phyloP scores from a whole-genome alignment of 1,284 basidiomycete species.

The Ustilago bromivora region DNA sequence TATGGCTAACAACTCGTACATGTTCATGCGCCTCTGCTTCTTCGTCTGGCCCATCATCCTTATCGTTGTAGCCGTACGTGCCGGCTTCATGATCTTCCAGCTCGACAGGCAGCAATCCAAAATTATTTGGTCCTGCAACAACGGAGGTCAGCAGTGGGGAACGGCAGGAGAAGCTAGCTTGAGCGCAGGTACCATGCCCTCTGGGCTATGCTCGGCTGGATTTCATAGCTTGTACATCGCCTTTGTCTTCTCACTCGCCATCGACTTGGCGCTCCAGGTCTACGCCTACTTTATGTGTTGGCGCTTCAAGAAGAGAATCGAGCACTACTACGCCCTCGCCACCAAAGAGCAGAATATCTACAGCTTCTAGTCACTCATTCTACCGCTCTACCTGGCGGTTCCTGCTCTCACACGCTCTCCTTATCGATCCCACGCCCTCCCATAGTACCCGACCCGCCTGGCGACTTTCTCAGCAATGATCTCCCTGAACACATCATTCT shows the following conservation, averaged over 20 bases:
- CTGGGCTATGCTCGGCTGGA: slow-evolving; percentile 76
- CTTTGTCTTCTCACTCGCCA: slow-evolving; percentile 77
- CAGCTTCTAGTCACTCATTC: slow-evolving; percentile 23
- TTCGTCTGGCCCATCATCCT: slow-evolving; percentile 81
- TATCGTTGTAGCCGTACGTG: slow-evolving; percentile 77
- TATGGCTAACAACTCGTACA: slow-evolving; percentile 79
- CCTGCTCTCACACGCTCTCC: too few relatives aligned
- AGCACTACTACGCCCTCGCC: slow-evolving; percentile 61
- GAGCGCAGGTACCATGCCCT: slow-evolving; percentile 73
- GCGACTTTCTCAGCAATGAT: too few relatives aligned
- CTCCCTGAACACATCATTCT: too few relatives aligned
- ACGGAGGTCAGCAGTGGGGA: slow-evolving; percentile 79
- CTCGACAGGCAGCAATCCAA: slow-evolving; percentile 62
- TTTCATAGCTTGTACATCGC: slow-evolving; percentile 77
- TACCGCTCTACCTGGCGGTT: too few relatives aligned
- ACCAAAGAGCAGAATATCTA: slow-evolving; percentile 51
- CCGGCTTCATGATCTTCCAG: slow-evolving; percentile 76
- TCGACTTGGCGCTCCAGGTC: slow-evolving; percentile 80
- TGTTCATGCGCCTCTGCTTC: slow-evolving; percentile 78
- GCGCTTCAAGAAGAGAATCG: slow-evolving; percentile 66
- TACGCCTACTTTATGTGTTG: slow-evolving; percentile 66
- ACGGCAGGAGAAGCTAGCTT: slow-evolving; percentile 72
- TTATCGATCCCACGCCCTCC: too few relatives aligned
- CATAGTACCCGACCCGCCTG: too few relatives aligned
- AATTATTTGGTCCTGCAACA: slow-evolving; percentile 78